Percentiles rank a stretch among this genome's conserved stretches.
Evolutionary conservation across 768 basidiomycete genomes (phyloP).

Genomic region (Butyriboletus loyo): DNA sequence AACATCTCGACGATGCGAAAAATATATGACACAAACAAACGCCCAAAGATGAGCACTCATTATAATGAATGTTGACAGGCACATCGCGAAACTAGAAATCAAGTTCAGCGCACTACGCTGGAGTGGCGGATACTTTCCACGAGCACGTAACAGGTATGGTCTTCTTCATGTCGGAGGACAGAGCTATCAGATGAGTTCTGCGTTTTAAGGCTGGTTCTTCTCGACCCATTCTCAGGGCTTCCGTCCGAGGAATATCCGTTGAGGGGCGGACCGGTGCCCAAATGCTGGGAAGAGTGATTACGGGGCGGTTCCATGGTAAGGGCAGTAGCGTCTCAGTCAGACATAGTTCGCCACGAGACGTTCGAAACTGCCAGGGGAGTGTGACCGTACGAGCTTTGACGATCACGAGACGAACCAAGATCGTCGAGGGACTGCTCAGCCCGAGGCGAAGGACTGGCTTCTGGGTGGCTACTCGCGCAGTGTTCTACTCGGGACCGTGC

Average conservation of each 20-base stretch:
- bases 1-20: no score
- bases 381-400: constrained; percentile 37
- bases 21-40: constrained; percentile 8
- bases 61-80: no score
- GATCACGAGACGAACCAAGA: no score
- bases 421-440: constrained; percentile 12
- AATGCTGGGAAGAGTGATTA: no score
- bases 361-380: constrained; percentile 57
- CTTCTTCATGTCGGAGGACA: constrained; percentile 43
- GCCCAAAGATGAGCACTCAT: constrained; percentile 1
- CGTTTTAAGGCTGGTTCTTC: no score
- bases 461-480: constrained; percentile 12
- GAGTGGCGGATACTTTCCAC: no score
- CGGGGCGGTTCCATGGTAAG: no score
- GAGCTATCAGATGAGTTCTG: constrained; percentile 22
- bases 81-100: no score
- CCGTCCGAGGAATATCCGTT: constrained; percentile 15
- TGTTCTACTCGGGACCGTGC: constrained; percentile 37
- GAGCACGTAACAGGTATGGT: no score
- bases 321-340: constrained; percentile 20
- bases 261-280: not conserved
- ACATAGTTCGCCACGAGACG: constrained; percentile 50
- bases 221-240: constrained; percentile 27
- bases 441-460: constrained; percentile 45
- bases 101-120: constrained; percentile 12